Percentiles rank a stretch among this genome's conserved stretches.
Evolutionary conservation across 1,139 yeast genomes (phyloP).

Genomic region (Fermentozyma sake): DNA sequence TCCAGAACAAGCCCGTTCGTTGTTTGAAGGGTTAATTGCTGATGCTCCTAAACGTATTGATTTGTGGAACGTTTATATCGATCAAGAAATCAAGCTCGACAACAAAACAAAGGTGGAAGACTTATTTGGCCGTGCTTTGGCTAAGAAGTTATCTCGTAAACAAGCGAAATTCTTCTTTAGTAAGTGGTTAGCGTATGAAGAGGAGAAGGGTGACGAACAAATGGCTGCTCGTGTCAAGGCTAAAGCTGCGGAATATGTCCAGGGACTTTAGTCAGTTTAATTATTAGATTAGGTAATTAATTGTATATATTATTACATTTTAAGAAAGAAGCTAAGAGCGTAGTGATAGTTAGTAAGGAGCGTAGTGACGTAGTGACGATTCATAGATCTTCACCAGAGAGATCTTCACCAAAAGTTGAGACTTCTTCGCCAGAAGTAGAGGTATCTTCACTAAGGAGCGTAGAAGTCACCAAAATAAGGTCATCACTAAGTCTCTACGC

Average conservation of each 20-base stretch:
- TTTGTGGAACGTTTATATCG: constrained; percentile 91
- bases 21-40: constrained; percentile 86
- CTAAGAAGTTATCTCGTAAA: constrained; percentile 71
- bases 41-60: constrained; percentile 92
- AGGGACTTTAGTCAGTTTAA: constrained; percentile 8
- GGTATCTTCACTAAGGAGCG: too few relatives aligned
- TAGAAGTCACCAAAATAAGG: too few relatives aligned
- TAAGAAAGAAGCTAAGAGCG: not conserved
- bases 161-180: constrained; percentile 94
- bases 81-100: constrained; percentile 72
- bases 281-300: not conserved
- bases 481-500: too few relatives aligned
- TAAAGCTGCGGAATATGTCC: constrained; percentile 77
- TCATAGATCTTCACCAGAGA: too few relatives aligned
- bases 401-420: too few relatives aligned
- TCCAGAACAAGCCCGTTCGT: constrained; percentile 88
- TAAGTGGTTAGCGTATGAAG: constrained; percentile 85
- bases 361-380: too few relatives aligned
- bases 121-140: constrained; percentile 74
- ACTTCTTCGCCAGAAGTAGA: too few relatives aligned
- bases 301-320: not conserved
- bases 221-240: constrained; percentile 84
- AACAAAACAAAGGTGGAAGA: constrained; percentile 64
- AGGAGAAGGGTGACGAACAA: constrained; percentile 61
- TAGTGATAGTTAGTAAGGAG: too few relatives aligned